phyloP scores from a whole-genome alignment of 2,329 filamentous ascomycete genomes.

The Lomentospora prolificans region DNA sequence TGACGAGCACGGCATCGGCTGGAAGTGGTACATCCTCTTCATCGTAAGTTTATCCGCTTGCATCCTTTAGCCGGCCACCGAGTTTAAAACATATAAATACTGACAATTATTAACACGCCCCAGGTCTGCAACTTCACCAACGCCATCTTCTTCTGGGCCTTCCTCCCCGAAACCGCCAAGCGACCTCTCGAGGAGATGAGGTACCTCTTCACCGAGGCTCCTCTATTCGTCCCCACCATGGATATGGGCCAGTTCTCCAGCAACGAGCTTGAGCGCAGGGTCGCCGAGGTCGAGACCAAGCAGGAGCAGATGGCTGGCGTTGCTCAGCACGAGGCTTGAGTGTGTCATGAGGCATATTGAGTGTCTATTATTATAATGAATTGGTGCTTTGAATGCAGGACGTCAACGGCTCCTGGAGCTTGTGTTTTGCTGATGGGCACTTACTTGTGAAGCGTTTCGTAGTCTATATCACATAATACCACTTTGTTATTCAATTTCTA shows the following conservation, averaged over 20 bases:
- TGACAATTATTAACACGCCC: no score
- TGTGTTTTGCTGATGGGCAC: no score
- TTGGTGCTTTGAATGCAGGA: no score
- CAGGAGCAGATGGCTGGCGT: slow-evolving; percentile 10
- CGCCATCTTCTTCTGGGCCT: slow-evolving; percentile 45
- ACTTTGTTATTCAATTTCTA: no score
- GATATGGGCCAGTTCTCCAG: slow-evolving; percentile 28
- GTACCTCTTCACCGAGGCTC: slow-evolving; percentile 54
- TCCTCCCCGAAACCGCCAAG: slow-evolving; percentile 57
- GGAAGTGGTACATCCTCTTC: slow-evolving; percentile 38
- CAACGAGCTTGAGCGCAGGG: slow-evolving; percentile 48
- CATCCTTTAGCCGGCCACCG: not conserved
- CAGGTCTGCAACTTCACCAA: slow-evolving; percentile 50
- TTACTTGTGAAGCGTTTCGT: no score
- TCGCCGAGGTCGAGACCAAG: slow-evolving; percentile 48
- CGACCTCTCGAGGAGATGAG: slow-evolving; percentile 61
- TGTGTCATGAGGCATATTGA: not conserved
- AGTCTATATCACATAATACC: no score
- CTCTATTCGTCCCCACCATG: slow-evolving; percentile 50
- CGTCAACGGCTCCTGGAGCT: no score
- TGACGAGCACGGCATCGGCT: slow-evolving; percentile 30
- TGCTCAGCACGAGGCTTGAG: not conserved
- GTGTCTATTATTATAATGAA: no score
- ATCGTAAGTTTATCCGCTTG: slow-evolving; percentile 19
- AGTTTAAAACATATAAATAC: not conserved